Conservation (phyloP, 768 basidiomycete species). For the Sutorius australiensis region DNA sequence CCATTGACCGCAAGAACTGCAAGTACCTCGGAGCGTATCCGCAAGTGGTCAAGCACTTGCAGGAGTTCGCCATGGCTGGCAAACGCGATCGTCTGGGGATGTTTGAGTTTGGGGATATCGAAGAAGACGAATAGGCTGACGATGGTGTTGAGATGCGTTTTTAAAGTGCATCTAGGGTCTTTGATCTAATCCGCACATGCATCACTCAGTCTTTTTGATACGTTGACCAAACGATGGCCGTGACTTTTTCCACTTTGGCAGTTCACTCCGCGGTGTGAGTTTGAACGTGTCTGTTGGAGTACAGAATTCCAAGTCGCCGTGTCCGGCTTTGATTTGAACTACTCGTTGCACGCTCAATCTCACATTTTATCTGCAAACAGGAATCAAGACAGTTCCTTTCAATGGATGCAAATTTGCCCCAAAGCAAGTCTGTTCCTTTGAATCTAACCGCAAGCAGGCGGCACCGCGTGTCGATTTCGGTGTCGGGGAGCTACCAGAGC, state of each 20-base stretch:
- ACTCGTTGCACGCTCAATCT: neutral
- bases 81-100: conserved; percentile 76
- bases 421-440: conserved; percentile 26
- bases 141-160: conserved; percentile 13
- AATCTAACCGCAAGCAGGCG: conserved; percentile 15
- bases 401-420: conserved; percentile 19
- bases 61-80: conserved; percentile 56
- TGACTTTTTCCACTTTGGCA: neutral
- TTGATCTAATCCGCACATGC: conserved; percentile 12
- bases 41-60: conserved; percentile 59
- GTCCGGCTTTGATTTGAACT: neutral
- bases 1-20: conserved; percentile 74
- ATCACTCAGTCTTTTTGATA: neutral
- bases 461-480: conserved; percentile 25
- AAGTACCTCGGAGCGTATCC: conserved; percentile 71
- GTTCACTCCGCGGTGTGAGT: conserved; percentile 2
- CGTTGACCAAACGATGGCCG: neutral
- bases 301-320: conserved; percentile 6
- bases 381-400: neutral
- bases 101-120: conserved; percentile 90
- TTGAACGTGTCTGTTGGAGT: neutral
- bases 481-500: conserved; percentile 43
- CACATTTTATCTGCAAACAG: neutral
- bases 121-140: conserved; percentile 61
- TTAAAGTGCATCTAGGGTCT: conserved; percentile 12